Percentiles rank a stretch among this genome's conserved stretches.
These are phyloP conservation scores for Crithidia bombi DNA, from an alignment of 208 protist species.

Conservation along the genomic window DNA sequence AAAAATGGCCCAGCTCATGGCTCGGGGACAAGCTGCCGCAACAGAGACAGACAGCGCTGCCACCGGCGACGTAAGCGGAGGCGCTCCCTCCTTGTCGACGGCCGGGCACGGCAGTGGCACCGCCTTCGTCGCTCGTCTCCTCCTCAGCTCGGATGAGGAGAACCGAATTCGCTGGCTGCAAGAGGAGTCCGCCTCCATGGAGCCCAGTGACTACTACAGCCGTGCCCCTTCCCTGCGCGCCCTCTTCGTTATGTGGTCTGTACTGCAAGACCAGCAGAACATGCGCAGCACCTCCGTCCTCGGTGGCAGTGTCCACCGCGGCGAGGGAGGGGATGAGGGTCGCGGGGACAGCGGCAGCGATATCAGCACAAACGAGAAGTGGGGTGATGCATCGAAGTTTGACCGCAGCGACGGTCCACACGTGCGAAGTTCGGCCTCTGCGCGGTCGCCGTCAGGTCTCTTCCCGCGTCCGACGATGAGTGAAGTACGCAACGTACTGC, in stretches of 20 bases:
- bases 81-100: neutral
- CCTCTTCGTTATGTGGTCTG: constrained; percentile 64
- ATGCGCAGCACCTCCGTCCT: constrained; percentile 11
- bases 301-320: constrained; percentile 1
- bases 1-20: constrained; percentile 5
- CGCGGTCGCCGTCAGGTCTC: constrained; percentile 15
- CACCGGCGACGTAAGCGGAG: neutral
- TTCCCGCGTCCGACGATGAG: constrained; percentile 25
- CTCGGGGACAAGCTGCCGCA: neutral
- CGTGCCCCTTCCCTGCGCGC: constrained; percentile 75
- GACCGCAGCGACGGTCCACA: constrained; percentile 13
- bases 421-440: constrained; percentile 6
- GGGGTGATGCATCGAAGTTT: neutral
- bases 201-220: constrained; percentile 47
- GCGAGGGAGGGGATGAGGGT: neutral
- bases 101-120: neutral
- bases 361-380: neutral
- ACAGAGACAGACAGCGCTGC: neutral
- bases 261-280: constrained; percentile 26
- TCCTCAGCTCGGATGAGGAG: constrained; percentile 77
- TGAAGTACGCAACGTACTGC: constrained; percentile 41
- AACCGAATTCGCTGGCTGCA: constrained; percentile 75
- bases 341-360: neutral
- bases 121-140: constrained; percentile 45
- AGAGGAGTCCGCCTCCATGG: constrained; percentile 57